Conservation (phyloP, 2,329 filamentous ascomycete genomes). For the Neurospora sp. region DNA sequence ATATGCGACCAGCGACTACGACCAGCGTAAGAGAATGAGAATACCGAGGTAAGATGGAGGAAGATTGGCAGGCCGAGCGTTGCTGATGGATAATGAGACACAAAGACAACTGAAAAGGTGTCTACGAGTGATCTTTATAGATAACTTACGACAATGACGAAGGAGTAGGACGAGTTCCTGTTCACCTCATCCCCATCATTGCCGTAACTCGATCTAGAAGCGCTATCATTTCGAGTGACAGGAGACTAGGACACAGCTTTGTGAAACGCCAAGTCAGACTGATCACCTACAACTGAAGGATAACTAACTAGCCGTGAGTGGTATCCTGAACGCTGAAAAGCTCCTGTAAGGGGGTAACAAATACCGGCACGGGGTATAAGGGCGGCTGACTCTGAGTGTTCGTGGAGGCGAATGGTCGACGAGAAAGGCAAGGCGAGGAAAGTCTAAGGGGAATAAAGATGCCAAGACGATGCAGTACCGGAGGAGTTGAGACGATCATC, state of each 20-base stretch:
- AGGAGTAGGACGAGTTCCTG: not conserved
- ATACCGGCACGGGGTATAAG: not conserved
- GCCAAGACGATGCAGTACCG: not conserved
- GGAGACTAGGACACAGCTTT: not conserved
- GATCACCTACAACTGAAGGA: not conserved
- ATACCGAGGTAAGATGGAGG: constrained; percentile 18
- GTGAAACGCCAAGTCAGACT: not conserved
- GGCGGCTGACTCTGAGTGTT: not conserved
- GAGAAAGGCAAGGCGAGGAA: not conserved
- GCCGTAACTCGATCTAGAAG: not conserved
- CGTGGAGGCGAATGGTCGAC: not conserved
- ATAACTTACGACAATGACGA: constrained; percentile 9
- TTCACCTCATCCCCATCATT: not conserved
- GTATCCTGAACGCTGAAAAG: not conserved
- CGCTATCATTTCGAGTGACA: not conserved
- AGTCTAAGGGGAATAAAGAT: not conserved
- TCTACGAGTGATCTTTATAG: constrained; percentile 22
- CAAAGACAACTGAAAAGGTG: constrained; percentile 1
- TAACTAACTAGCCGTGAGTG: not conserved
- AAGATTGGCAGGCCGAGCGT: constrained; percentile 24
- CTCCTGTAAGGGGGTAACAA: not conserved
- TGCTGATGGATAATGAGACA: constrained; percentile 15
- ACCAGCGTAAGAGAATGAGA: constrained; percentile 23
- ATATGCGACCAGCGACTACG: constrained; percentile 25
- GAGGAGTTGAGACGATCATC: not conserved